Evolutionary conservation across 768 basidiomycete genomes (phyloP).

Genomic region (Lentinula lateritia): DNA sequence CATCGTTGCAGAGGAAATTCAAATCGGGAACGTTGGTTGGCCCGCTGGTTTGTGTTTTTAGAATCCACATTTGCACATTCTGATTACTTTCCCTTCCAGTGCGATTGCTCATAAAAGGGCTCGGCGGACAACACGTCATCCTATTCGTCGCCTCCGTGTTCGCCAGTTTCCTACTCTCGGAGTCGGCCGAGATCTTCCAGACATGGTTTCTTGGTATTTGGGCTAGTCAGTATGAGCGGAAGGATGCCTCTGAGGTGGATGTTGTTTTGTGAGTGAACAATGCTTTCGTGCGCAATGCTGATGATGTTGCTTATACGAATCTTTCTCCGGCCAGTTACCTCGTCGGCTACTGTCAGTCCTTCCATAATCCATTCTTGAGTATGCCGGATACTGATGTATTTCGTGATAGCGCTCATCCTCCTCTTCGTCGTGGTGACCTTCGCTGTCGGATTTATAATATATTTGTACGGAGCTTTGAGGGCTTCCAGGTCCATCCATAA

Average conservation of each 20-base stretch:
- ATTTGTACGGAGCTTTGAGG: constrained; percentile 41
- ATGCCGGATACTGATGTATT: constrained; percentile 24
- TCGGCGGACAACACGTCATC: constrained; percentile 29
- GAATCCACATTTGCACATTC: neutral
- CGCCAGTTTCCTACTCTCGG: constrained; percentile 16
- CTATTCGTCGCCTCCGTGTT: constrained; percentile 27
- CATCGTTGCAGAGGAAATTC: constrained; percentile 61
- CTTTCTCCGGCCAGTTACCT: constrained; percentile 20
- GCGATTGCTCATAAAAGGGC: constrained; percentile 30
- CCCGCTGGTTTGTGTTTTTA: constrained; percentile 27
- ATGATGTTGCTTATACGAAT: constrained; percentile 21
- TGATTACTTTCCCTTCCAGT: constrained; percentile 18
- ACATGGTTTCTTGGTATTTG: constrained; percentile 42
- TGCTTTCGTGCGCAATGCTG: constrained; percentile 14
- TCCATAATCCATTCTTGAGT: constrained; percentile 28
- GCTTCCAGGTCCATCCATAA: constrained; percentile 53
- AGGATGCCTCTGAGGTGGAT: constrained; percentile 23
- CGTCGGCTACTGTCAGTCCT: constrained; percentile 11
- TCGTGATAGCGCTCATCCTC: constrained; percentile 23
- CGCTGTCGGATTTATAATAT: constrained; percentile 28
- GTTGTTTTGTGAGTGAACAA: constrained; percentile 29
- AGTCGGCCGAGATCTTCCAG: constrained; percentile 22
- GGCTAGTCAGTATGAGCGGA: constrained; percentile 35
- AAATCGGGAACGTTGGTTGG: constrained; percentile 54
- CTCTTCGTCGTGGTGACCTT: constrained; percentile 25